Evolutionary conservation across 2,329 filamentous ascomycete genomes (phyloP).

Genomic region (Phyllosticta citrichinensis): DNA sequence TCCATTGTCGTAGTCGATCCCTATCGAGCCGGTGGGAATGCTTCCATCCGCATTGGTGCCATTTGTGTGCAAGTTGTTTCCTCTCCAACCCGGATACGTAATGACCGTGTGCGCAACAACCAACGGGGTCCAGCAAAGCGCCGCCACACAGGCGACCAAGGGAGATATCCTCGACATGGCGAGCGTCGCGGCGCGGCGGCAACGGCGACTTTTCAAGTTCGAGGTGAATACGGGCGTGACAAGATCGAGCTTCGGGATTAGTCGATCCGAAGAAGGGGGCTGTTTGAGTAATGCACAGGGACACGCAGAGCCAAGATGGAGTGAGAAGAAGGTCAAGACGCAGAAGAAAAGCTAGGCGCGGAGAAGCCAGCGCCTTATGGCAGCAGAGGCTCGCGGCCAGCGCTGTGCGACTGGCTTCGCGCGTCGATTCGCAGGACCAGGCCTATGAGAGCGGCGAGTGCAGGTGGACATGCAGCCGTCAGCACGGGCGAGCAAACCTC

Average conservation of each 20-base stretch:
- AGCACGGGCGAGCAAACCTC: conserved; percentile 5
- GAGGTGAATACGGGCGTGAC: neutral
- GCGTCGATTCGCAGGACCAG: conserved; percentile 7
- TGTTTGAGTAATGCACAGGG: conserved; percentile 2
- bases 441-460: conserved; percentile 2
- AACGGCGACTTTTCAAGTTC: neutral
- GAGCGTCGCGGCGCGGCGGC: neutral
- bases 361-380: conserved; percentile 7
- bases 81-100: conserved; percentile 77
- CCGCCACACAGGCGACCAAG: conserved; percentile 1
- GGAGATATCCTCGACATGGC: neutral
- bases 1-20: conserved; percentile 32
- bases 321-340: conserved; percentile 2
- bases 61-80: conserved; percentile 75
- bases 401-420: conserved; percentile 8
- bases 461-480: conserved; percentile 7
- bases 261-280: neutral
- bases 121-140: conserved; percentile 27
- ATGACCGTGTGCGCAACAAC: conserved; percentile 68
- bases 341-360: conserved; percentile 5
- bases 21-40: conserved; percentile 33
- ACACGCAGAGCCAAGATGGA: neutral
- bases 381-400: neutral
- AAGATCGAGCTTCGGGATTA: conserved; percentile 2
- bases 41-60: conserved; percentile 40